Evolutionary conservation across 352 stramenopile species (phyloP).

Genomic region (Phytophthora pisi): DNA sequence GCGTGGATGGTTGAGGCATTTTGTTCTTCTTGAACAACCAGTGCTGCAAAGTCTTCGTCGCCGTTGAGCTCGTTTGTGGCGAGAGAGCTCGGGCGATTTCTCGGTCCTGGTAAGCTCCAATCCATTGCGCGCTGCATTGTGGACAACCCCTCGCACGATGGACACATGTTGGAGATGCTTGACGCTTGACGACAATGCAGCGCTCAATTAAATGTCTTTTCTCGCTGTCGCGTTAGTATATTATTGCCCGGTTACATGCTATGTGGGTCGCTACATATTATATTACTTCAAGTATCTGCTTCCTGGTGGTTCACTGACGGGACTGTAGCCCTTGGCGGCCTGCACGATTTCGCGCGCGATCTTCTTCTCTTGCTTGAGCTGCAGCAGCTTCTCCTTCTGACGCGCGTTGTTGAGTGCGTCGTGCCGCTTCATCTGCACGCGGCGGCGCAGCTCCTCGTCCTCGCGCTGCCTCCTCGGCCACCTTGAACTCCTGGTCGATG

Average conservation of each 20-base stretch:
- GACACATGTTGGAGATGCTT: no score
- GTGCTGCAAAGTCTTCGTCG: slow-evolving; percentile 7
- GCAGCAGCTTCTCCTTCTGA: slow-evolving; percentile 81
- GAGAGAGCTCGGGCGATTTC: no score
- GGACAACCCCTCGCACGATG: no score
- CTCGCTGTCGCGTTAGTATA: slow-evolving; percentile 3
- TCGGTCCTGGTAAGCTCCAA: no score
- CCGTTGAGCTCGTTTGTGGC: no score
- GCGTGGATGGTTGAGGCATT: not conserved
- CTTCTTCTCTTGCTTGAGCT: slow-evolving; percentile 90
- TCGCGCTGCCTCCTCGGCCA: slow-evolving; percentile 87
- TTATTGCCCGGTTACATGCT: slow-evolving; percentile 16
- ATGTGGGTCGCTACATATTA: slow-evolving; percentile 3
- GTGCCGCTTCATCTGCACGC: slow-evolving; percentile 90
- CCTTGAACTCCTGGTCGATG: slow-evolving; percentile 92
- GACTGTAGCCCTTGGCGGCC: slow-evolving; percentile 64
- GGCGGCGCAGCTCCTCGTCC: slow-evolving; percentile 86
- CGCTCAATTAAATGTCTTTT: no score
- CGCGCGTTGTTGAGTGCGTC: slow-evolving; percentile 81
- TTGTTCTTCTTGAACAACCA: slow-evolving; percentile 2
- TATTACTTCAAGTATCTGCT: slow-evolving; percentile 29
- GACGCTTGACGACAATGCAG: no score
- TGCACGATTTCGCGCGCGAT: slow-evolving; percentile 89
- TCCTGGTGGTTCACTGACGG: slow-evolving; percentile 38
- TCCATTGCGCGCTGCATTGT: no score